Evolutionary conservation across 2,329 filamentous ascomycete genomes (phyloP).

Genomic region (Fusarium incarnatum): DNA sequence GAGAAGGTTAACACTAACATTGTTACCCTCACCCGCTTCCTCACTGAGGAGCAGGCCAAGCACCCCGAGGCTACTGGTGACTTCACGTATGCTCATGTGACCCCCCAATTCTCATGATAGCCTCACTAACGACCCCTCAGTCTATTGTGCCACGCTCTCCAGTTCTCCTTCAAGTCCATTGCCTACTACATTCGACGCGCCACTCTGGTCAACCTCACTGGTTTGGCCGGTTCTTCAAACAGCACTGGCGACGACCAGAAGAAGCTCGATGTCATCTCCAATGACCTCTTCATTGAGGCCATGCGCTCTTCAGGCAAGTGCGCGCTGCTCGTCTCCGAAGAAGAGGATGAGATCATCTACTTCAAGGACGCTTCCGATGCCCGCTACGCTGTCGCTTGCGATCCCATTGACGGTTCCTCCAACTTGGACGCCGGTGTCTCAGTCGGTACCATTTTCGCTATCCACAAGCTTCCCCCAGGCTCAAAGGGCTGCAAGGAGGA

Average conservation of each 20-base stretch:
- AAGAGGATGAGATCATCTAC: slow-evolving; percentile 92
- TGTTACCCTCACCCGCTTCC: slow-evolving; percentile 91
- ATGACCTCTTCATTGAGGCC: slow-evolving; percentile 95
- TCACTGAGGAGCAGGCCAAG: slow-evolving; percentile 95
- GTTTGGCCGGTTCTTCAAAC: slow-evolving; percentile 94
- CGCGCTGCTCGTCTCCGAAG: slow-evolving; percentile 94
- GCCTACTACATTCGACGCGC: slow-evolving; percentile 98
- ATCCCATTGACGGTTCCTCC: slow-evolving; percentile 97
- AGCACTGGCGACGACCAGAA: slow-evolving; percentile 98
- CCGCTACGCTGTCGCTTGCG: slow-evolving; percentile 96
- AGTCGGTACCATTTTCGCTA: slow-evolving; percentile 95
- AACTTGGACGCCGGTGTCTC: slow-evolving; percentile 98
- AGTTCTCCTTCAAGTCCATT: slow-evolving; percentile 99
- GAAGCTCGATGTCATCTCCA: slow-evolving; percentile 99
- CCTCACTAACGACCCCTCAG: slow-evolving; percentile 58
- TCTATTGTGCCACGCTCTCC: slow-evolving; percentile 94
- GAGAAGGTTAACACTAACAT: slow-evolving; percentile 97
- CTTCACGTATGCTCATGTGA: slow-evolving; percentile 77
- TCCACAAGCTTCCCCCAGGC: slow-evolving; percentile 88
- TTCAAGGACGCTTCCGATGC: slow-evolving; percentile 81
- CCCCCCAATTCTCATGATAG: slow-evolving; percentile 10
- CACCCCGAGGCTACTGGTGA: slow-evolving; percentile 96
- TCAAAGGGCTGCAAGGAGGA: slow-evolving; percentile 83
- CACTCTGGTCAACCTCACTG: slow-evolving; percentile 93
- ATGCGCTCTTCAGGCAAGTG: slow-evolving; percentile 95